Conservation (phyloP, 257 asterid species). For the Solanum chilense region DNA sequence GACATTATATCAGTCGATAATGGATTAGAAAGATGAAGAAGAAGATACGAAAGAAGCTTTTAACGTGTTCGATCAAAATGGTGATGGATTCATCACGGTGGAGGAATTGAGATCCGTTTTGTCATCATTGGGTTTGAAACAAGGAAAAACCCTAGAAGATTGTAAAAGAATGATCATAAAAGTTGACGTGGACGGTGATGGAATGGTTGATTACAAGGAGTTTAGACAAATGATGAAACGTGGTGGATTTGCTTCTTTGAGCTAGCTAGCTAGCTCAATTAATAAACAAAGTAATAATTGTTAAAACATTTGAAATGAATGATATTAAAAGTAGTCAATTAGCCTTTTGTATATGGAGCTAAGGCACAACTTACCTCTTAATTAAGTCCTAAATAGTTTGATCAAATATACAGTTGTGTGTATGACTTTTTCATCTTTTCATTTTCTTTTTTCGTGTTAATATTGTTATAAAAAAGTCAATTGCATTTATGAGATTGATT, state of each 20-base stretch:
- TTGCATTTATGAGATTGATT: background rate
- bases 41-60: conserved; percentile 29
- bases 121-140: conserved; percentile 23
- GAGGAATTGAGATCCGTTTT: conserved; percentile 31
- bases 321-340: background rate
- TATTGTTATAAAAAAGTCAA: background rate
- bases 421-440: background rate
- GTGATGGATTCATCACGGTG: conserved; percentile 29
- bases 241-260: conserved; percentile 32
- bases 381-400: background rate
- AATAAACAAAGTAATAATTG: too few relatives aligned
- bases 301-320: background rate
- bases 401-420: background rate
- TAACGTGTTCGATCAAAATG: conserved; percentile 32
- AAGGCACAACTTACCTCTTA: background rate
- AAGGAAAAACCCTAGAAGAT: conserved; percentile 25
- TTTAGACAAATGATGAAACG: conserved; percentile 38
- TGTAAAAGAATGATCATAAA: conserved; percentile 26
- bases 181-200: conserved; percentile 37
- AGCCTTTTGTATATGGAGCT: background rate
- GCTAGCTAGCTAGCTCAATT: background rate
- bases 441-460: background rate
- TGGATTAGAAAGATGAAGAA: conserved; percentile 26
- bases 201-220: conserved; percentile 24
- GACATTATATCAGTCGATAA: conserved; percentile 17